A percentile compares a stretch with the other conserved stretches of the same genome.
These are phyloP conservation scores for Coemansia sp. DNA, from an alignment of 192 early-diverging fungal genomes.

Conservation along the genomic window DNA sequence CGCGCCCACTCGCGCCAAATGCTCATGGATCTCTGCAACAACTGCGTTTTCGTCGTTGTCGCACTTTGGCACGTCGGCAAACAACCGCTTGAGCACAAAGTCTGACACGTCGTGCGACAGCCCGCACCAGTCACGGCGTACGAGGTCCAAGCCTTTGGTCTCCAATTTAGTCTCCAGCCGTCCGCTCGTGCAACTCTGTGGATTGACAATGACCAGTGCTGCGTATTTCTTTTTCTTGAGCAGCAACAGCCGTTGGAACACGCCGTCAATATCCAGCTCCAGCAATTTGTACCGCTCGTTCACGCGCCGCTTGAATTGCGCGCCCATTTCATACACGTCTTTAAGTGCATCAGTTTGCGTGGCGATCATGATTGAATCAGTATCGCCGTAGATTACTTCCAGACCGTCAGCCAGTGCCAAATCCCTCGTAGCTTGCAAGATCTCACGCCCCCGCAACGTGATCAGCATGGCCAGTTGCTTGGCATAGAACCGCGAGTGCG, in stretches of 20 bases:
- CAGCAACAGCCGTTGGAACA: constrained; percentile 85
- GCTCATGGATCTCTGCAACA: constrained; percentile 75
- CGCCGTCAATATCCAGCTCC: constrained; percentile 96
- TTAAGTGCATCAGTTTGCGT: constrained; percentile 72
- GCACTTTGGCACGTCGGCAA: constrained; percentile 39
- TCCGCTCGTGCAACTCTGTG: constrained; percentile 25
- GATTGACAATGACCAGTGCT: constrained; percentile 62
- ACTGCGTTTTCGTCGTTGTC: constrained; percentile 66
- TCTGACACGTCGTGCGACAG: constrained; percentile 86
- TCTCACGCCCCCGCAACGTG: constrained; percentile 92
- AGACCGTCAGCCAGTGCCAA: constrained; percentile 75
- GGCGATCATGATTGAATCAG: constrained; percentile 98
- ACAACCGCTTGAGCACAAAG: constrained; percentile 68
- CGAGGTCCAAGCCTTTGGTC: constrained; percentile 93
- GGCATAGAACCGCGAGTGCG: constrained; percentile 91
- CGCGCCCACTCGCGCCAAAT: constrained; percentile 66
- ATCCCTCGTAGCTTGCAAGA: constrained; percentile 89
- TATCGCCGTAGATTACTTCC: constrained; percentile 99
- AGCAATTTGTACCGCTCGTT: constrained; percentile 92
- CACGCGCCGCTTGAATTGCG: constrained; percentile 76
- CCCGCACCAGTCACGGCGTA: constrained; percentile 96
- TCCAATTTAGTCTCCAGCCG: constrained; percentile 58
- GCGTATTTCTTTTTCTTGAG: constrained; percentile 99
- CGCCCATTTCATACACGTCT: constrained; percentile 77
- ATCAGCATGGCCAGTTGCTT: constrained; percentile 98